A percentile compares a stretch with the other conserved stretches of the same genome.
These are phyloP conservation scores for Penicillium cosmopolitanum DNA, from an alignment of 495 filamentous ascomycete genomes.

Conservation along the genomic window DNA sequence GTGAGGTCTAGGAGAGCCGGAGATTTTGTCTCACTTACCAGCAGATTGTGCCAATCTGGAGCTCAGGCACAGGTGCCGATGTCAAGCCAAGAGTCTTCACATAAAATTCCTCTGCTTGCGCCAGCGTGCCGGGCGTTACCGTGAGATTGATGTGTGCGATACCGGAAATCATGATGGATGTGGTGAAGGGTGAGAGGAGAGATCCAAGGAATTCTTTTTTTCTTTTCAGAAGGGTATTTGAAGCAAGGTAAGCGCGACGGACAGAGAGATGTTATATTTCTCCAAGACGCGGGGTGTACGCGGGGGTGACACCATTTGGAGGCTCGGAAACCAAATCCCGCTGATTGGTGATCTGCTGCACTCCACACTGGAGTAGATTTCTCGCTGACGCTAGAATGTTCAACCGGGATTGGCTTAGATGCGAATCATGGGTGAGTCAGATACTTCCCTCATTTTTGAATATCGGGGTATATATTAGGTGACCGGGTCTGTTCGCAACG, in stretches of 20 bases:
- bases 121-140: constrained; percentile 56
- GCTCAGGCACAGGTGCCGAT: constrained; percentile 51
- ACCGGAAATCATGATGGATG: constrained; percentile 55
- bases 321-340: constrained; percentile 25
- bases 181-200: background rate
- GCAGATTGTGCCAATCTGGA: constrained; percentile 51
- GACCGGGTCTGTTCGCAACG: background rate
- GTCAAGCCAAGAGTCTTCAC: constrained; percentile 55
- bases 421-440: background rate
- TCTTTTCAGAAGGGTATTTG: background rate
- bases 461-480: background rate
- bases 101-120: constrained; percentile 60
- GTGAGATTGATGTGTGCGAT: constrained; percentile 65
- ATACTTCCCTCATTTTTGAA: background rate
- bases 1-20: background rate
- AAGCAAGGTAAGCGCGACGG: background rate
- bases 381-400: background rate
- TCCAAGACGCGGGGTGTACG: background rate
- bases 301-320: constrained; percentile 9
- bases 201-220: background rate
- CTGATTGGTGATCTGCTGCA: constrained; percentile 16
- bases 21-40: constrained; percentile 39
- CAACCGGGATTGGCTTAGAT: background rate
- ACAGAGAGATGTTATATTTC: constrained; percentile 6
- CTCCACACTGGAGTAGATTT: constrained; percentile 8